Conservation (phyloP, 371 early-diverging fungal species). For the Mortierella sp. region DNA sequence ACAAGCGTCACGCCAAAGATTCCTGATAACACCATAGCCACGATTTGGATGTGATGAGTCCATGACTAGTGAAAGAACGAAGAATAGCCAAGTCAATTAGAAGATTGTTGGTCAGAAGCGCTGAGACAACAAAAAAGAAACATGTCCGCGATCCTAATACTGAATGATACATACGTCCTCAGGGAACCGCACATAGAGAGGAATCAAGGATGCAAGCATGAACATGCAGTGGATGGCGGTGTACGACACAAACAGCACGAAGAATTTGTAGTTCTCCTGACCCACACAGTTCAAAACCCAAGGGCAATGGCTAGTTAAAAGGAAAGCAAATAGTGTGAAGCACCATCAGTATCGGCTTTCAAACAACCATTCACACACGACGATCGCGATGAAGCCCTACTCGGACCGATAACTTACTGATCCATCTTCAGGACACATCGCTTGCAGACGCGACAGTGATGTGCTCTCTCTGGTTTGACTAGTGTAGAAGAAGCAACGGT, state of each 20-base stretch:
- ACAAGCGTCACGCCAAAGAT: slow-evolving; percentile 56
- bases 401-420: slow-evolving; percentile 58
- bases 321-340: neutral
- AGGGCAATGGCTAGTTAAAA: slow-evolving; percentile 65
- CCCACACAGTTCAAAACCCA: slow-evolving; percentile 74
- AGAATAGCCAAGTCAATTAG: slow-evolving; percentile 28
- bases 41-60: slow-evolving; percentile 26
- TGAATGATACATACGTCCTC: slow-evolving; percentile 52
- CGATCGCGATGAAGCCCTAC: neutral
- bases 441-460: slow-evolving; percentile 75
- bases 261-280: slow-evolving; percentile 70
- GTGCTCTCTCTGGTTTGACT: slow-evolving; percentile 70
- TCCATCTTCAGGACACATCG: slow-evolving; percentile 72
- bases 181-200: slow-evolving; percentile 50
- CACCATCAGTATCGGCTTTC: neutral
- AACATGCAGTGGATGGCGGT: slow-evolving; percentile 61
- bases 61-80: slow-evolving; percentile 39
- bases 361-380: neutral
- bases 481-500: neutral
- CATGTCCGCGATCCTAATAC: neutral
- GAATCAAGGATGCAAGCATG: slow-evolving; percentile 56
- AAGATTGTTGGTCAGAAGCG: neutral
- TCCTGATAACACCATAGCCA: slow-evolving; percentile 58
- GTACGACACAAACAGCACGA: slow-evolving; percentile 64
- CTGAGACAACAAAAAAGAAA: no score